These are phyloP conservation scores for Amauroascus verrucosus DNA, from an alignment of 2,329 filamentous ascomycete species.

Conservation along the genomic window DNA sequence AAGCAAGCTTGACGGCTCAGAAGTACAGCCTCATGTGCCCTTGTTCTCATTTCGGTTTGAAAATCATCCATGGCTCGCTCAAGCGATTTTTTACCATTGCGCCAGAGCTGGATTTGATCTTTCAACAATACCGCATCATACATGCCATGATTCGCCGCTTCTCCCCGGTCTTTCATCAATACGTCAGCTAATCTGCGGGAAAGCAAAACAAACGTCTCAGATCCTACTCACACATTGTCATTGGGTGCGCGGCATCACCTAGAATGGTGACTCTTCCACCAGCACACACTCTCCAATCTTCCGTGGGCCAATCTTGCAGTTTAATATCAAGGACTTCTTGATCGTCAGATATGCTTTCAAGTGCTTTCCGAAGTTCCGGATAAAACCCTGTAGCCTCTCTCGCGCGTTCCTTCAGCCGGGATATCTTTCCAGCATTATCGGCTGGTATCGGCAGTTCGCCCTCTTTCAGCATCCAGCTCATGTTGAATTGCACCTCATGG, in stretches of 20 bases:
- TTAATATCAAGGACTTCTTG: slow-evolving; percentile 39
- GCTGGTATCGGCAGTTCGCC: background rate
- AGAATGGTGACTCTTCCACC: slow-evolving; percentile 36
- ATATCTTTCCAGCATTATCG: background rate
- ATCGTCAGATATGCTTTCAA: slow-evolving; percentile 33
- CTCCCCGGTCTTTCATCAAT: background rate
- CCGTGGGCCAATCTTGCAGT: slow-evolving; percentile 42
- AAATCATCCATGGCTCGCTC: background rate
- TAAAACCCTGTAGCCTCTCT: slow-evolving; percentile 40
- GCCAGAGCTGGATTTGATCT: background rate
- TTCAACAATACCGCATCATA: background rate
- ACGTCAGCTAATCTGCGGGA: background rate
- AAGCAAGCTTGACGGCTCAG: background rate
- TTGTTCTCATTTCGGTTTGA: background rate
- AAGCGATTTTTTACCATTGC: background rate
- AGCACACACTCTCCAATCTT: slow-evolving; percentile 26
- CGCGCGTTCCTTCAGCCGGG: slow-evolving; percentile 21
- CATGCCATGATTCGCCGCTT: background rate
- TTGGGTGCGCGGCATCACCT: slow-evolving; percentile 41
- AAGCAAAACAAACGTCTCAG: no score
- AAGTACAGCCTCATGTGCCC: background rate
- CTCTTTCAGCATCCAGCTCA: background rate
- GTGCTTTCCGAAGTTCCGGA: slow-evolving; percentile 40
- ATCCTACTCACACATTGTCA: slow-evolving; percentile 1
- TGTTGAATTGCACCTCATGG: background rate